Evolutionary conservation across 805 yeast species (phyloP), one percentile per base, ranked within the genome.

Genomic region (Pichia eremophila): DNA sequence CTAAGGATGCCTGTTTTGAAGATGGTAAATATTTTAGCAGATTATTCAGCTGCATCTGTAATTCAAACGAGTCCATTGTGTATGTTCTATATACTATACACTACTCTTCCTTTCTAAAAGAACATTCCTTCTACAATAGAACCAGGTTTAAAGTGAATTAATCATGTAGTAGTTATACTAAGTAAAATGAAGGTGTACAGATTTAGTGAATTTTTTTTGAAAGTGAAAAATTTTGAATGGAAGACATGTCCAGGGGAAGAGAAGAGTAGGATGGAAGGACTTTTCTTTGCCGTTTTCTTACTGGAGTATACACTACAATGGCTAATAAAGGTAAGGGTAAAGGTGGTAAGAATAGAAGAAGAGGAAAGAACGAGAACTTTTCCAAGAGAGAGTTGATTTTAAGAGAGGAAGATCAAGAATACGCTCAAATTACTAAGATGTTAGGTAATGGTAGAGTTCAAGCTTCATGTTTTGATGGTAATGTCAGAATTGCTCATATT

Each of bases 401-500:
- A 67, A 88, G 82, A 62, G 99, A 93, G 54, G 99, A 93, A 62
- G 95, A 95, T 50, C 99, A 93, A 74, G 98, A 93, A 69, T 93
- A 93, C 63, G 99, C 96, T 48, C 99, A 95, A 73, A 93, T 93
- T 65, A 81, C 91, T 67, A 91, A 89, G 72, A 91, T 93, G 97
- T 80, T 93, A 60, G 99, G 99, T 68, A 90, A 90, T 65, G 98
- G 99, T 56, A 82, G 99, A 70, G 83, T 93, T 47, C 96, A 90
- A 68, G 96, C 95, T 47, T 68, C 81, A 44, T 93, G 99, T 73
- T 93, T 93, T 63, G 99, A 93, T 64, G 96, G 95, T 55, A 74
- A 76, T 58, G 86, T 81, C 66, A 83, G 99, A 75, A 79, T 89
- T 79, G 99, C 95, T 18, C 99, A 91, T 66, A 93, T 93, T 64